Base-by-base conservation (phyloP, 208 protist species). In the Angomonas ambiguus region DNA sequence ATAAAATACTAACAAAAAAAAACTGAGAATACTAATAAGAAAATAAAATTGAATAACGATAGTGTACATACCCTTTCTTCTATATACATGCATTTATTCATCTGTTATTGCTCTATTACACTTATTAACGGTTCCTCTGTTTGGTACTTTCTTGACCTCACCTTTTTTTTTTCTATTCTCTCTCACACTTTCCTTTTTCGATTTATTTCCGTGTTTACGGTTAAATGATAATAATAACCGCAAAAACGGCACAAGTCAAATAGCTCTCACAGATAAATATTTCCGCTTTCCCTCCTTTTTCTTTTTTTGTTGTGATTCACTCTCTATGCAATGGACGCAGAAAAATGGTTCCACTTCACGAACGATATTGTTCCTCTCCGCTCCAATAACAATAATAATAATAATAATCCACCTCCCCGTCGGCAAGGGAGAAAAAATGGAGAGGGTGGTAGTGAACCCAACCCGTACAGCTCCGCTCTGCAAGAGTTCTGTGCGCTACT, bases 141-240 rank as follows among this genome's bases (percentile, higher is more conserved):
- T 27, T 56, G 11, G 13, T 48, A 18, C 38, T 56, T 56, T n/a
- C 25, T 27, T 28, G 16, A 11, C 11, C 25, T 66, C 16, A n/a
- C 55, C 66, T 57, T 33, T 71, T 33, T 55, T 70, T 28, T 53
- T 38, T 45, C 16, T 67, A 33, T 42, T 10, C 42, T 51, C 64
- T 11, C n/a, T 34, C 67, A n/a, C 61, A 56, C 11, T 64, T 76
- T 62, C 34, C 41, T 59, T 71, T 71, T 71, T 65, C 1, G 62
- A n/a, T 74, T 51, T 63, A 13, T 66, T 66, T 57, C 38, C 8
- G 11, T 16, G 16, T 16, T n/a, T 8, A 45, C 8, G 11, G 16
- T n/a, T n/a, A 45, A 45, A 45, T n/a, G 11, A 45, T n/a, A 45
- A 45, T n/a, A 45, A 45, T n/a, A 45, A 45, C 38, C 11, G 16